Evolutionary conservation across 2,329 filamentous ascomycete species (phyloP).

Genomic region (Ramularia collo-cygni): DNA sequence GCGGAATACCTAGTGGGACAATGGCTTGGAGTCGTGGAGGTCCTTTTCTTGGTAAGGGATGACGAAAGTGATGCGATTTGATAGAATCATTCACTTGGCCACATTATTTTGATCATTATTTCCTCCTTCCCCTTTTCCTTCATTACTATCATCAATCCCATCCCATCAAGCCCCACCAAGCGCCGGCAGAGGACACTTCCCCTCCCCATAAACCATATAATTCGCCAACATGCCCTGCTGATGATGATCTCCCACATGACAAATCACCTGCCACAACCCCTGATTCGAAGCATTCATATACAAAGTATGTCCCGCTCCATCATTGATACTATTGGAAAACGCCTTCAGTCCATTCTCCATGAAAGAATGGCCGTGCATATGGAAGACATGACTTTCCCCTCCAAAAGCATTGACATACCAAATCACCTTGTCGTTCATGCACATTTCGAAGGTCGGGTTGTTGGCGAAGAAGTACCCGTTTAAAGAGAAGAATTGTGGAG

Average conservation of each 20-base stretch:
- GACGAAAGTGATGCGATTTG: no score
- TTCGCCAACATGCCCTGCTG: slow-evolving; percentile 20
- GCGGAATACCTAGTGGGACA: no score
- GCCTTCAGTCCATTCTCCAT: slow-evolving; percentile 12
- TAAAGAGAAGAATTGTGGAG: slow-evolving; percentile 20
- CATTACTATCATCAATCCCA: no score
- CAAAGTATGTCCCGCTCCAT: slow-evolving; percentile 23
- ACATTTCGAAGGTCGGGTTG: slow-evolving; percentile 27
- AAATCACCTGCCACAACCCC: slow-evolving; percentile 24
- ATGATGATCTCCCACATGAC: slow-evolving; percentile 21
- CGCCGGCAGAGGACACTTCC: slow-evolving; percentile 16
- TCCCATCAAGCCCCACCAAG: no score
- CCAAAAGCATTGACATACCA: slow-evolving; percentile 27
- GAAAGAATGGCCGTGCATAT: slow-evolving; percentile 27
- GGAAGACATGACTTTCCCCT: slow-evolving; percentile 23
- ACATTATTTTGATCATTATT: no score
- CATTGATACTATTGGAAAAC: slow-evolving; percentile 16
- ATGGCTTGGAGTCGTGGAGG: no score
- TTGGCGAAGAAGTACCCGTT: slow-evolving; percentile 28
- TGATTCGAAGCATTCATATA: slow-evolving; percentile 22
- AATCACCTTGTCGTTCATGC: slow-evolving; percentile 25
- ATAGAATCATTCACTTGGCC: no score
- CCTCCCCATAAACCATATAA: slow-evolving; percentile 14
- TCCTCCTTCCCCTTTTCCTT: no score
- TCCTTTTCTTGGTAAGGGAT: no score